Evolutionary conservation across 169 alveolate species (phyloP), one percentile per base, ranked within the genome.

Genomic region (Cystoisospora suis): DNA sequence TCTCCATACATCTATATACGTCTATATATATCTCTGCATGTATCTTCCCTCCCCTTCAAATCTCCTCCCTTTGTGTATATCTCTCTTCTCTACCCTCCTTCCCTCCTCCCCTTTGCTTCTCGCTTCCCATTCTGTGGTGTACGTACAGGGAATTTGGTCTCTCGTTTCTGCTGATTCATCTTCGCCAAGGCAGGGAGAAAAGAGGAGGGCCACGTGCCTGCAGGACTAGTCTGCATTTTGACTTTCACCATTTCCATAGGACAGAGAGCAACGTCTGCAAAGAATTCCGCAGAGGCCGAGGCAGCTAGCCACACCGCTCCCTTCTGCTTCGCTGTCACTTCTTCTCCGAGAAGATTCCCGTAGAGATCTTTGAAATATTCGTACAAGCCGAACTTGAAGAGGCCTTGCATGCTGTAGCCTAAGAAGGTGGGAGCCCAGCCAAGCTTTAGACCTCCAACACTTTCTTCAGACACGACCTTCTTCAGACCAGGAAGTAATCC

Each of bases 161-260:
- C 98, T n/a, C 90, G 89, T 75, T 93, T 88, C 91, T 87, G 90
- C 32, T 87, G 89, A 61, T 91, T 88, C 97, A 98, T 97, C 89
- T 92, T 86, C 56, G 88, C 90, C 93, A 95, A 92, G 6, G 99
- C 99, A 47, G 93, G 91, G 5, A 87, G 32, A 38, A 97, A 92
- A 79, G 94, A 92, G 75, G 95, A 93, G 1, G 99, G 97, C 97
- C 98, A 98, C 34, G 96, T 45, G 29, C 90, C 89, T 17, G 47
- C 38, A 0, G 99, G 98, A 69, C 96, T 88, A 36, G 98, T 97
- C 94, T 98, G 99, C 91, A 97, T 97, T 85, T 98, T 96, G 96
- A 99, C 98, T 90, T 98, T 98, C 47, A 97, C 96, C 97, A 99
- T 98, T 94, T 99, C 99, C 97, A 97, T 91, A 34, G 99, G 99